Base-by-base conservation (phyloP, 2,329 filamentous ascomycete genomes). In the Chaetomium sp. region DNA sequence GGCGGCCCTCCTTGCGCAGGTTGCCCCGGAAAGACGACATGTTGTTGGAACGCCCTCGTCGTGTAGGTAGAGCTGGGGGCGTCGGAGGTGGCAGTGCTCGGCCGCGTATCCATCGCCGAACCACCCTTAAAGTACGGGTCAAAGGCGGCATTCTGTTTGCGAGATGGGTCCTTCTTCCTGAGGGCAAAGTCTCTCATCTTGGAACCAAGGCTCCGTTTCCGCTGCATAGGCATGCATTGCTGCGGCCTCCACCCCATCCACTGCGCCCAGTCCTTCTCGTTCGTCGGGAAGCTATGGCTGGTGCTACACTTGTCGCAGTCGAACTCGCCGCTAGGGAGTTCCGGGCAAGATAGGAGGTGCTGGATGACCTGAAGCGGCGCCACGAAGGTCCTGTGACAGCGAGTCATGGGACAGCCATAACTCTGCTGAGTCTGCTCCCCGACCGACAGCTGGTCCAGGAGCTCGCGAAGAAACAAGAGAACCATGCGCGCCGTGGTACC, bases 251-350 rank as follows among this genome's bases (percentile, higher is more conserved):
- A 73, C 9, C 71, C 71, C 2, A 65, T 47, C 70, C 71, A 75
- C 10, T 72, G 69, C 8, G 69, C 59, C 73, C 73, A 75, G 29
- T 72, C 73, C 61, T 73, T 74, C 64, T 75, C 73, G 64, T 66
- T 70, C 27, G 71, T 73, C 33, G 73, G 73, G 57, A 74, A 73
- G 38, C 64, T 62, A 58, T 75, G 73, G 65, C 67, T 72, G 54
- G 59, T 65, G 59, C 65, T 69, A 62, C 73, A 75, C 61, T 71
- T 72, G 67, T 70, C 69, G 67, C 73, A 75, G 59, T 71, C 65
- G 45, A 75, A 75, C 60, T 71, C 68, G 65, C 72, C 72, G 57
- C 59, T 70, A 7, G 68, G 59, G 25, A 75, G 66, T 56, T 72
- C 70, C 1, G 70, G 70, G 33, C 73, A 75, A 13, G 67, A 67